These are phyloP conservation scores for Lyophyllum atratum DNA, from an alignment of 768 basidiomycete species.

Conservation along the genomic window DNA sequence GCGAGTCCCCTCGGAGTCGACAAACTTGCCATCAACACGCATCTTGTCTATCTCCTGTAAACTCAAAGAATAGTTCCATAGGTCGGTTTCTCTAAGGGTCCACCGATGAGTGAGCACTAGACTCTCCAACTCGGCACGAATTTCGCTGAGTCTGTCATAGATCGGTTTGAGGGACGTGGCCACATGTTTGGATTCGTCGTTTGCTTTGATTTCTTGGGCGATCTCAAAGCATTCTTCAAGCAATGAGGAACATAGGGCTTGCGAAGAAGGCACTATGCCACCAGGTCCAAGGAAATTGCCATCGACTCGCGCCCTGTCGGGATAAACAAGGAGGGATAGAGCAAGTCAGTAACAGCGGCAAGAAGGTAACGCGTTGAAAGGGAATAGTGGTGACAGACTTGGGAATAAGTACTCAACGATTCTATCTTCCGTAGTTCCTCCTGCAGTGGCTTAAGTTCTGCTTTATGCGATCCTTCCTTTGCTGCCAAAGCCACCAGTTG, in stretches of 20 bases:
- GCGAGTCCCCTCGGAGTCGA: constrained; percentile 89
- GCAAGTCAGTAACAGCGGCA: constrained; percentile 11
- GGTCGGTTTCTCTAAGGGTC: constrained; percentile 92
- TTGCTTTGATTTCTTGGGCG: constrained; percentile 90
- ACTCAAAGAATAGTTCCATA: constrained; percentile 92
- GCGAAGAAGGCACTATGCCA: constrained; percentile 87
- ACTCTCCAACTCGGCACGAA: constrained; percentile 87
- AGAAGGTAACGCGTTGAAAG: constrained; percentile 19
- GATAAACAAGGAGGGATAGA: constrained; percentile 12
- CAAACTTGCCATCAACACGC: constrained; percentile 96
- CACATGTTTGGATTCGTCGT: constrained; percentile 89
- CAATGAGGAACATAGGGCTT: constrained; percentile 88
- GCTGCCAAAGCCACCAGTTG: constrained; percentile 87
- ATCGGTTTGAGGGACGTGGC: constrained; percentile 86
- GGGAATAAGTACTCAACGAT: constrained; percentile 71
- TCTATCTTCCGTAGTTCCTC: constrained; percentile 97
- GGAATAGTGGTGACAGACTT: constrained; percentile 33
- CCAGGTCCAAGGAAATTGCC: constrained; percentile 94
- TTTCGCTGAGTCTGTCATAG: constrained; percentile 85
- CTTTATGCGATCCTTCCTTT: constrained; percentile 81
- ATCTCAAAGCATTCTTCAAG: constrained; percentile 98
- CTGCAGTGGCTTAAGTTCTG: constrained; percentile 85
- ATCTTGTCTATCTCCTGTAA: constrained; percentile 96
- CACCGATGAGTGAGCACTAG: constrained; percentile 94
- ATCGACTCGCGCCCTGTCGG: constrained; percentile 81